A percentile compares a stretch with the other conserved stretches of the same genome.
Evolutionary conservation across 202 grass and related monocot genomes (phyloP).

Genomic region (Dendrocalamus latiflorus): DNA sequence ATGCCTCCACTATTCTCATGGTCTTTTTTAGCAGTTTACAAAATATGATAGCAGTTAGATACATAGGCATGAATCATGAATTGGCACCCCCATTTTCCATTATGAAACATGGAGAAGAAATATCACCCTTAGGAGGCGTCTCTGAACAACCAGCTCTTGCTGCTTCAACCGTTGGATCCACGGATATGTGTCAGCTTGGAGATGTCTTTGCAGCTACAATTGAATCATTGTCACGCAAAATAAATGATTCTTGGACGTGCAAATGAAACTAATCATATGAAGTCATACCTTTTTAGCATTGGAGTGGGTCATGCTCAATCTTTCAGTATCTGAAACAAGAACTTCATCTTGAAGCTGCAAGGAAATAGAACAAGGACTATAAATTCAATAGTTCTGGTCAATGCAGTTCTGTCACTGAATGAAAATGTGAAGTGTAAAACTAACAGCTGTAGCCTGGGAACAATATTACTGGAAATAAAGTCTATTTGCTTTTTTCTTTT

Average conservation of each 20-base stretch:
- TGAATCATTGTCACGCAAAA: not conserved
- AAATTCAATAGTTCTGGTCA: not conserved
- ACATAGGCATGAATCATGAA: constrained; percentile 13
- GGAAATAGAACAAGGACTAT: not conserved
- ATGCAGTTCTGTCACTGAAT: not conserved
- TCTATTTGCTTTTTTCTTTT: not conserved
- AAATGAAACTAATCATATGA: not conserved
- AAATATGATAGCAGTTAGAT: constrained; percentile 18
- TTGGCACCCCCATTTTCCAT: not conserved
- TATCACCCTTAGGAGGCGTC: constrained; percentile 83
- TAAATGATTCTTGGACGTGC: not conserved
- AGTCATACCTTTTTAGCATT: constrained; percentile 79
- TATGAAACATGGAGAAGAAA: not conserved
- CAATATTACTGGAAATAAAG: not conserved
- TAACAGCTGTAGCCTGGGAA: not conserved
- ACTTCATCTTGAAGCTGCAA: constrained; percentile 97
- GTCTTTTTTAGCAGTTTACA: constrained; percentile 46
- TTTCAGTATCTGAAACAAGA: constrained; percentile 77
- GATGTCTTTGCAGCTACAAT: constrained; percentile 80
- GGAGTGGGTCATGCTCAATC: constrained; percentile 73
- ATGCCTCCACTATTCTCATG: constrained; percentile 81
- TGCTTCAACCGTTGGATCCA: constrained; percentile 89
- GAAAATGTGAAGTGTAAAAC: not conserved
- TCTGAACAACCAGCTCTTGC: constrained; percentile 75
- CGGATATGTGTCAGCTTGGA: constrained; percentile 78